Percentiles rank a stretch among this genome's conserved stretches.
Conservation (phyloP, 306 rosid species). For the Acacia confusa region DNA sequence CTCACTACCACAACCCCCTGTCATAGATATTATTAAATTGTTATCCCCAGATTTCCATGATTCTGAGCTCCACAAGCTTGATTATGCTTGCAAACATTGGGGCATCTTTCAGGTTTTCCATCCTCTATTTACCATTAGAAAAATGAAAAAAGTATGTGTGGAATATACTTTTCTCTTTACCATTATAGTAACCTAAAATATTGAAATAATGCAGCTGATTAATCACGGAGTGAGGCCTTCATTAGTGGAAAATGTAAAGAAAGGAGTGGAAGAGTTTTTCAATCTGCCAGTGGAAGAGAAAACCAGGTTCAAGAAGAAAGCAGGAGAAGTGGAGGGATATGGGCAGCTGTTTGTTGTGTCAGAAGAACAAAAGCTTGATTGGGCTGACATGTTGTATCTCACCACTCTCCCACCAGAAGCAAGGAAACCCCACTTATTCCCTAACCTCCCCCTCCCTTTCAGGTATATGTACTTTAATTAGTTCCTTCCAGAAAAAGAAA, state of each 20-base stretch:
- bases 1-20: background rate
- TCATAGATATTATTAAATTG: background rate
- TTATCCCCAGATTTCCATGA: background rate
- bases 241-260: slow-evolving; percentile 45
- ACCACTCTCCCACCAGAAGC: slow-evolving; percentile 26
- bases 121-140: too few species aligned
- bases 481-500: too few species aligned
- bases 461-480: background rate
- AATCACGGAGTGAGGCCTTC: slow-evolving; percentile 41
- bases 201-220: slow-evolving; percentile 23
- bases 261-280: slow-evolving; percentile 31
- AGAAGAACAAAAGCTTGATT: slow-evolving; percentile 52
- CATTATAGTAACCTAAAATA: too few species aligned
- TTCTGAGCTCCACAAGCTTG: slow-evolving; percentile 2
- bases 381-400: slow-evolving; percentile 42
- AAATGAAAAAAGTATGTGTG: too few species aligned
- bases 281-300: slow-evolving; percentile 49
- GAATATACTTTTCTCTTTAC: too few species aligned
- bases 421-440: slow-evolving; percentile 53
- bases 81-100: background rate
- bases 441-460: slow-evolving; percentile 7
- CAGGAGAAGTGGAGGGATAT: slow-evolving; percentile 45
- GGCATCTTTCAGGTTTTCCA: slow-evolving; percentile 4
- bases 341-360: slow-evolving; percentile 51
- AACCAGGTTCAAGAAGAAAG: slow-evolving; percentile 34